Evolutionary conservation across 2,329 filamentous ascomycete species (phyloP).

Genomic region (Neofusicoccum ribis): DNA sequence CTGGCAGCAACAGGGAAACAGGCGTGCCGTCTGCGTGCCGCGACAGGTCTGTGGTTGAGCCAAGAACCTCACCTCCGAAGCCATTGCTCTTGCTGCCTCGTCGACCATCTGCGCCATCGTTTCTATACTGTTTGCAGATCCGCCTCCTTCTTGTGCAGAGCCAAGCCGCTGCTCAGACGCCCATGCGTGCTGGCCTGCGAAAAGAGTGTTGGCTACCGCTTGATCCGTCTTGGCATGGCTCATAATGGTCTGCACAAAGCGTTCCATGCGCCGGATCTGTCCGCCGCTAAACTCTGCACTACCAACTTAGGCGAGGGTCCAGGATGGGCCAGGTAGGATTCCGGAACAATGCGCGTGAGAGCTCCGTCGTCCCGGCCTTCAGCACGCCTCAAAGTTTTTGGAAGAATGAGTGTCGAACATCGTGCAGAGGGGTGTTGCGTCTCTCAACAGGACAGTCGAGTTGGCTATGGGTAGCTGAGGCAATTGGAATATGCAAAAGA

Average conservation of each 20-base stretch:
- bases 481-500: too few relatives aligned
- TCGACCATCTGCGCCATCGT: background rate
- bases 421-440: too few relatives aligned
- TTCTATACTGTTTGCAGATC: background rate
- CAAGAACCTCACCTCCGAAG: background rate
- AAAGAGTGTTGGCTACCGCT: background rate
- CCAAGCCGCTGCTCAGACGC: background rate
- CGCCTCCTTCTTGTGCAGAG: background rate
- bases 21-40: background rate
- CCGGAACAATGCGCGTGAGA: background rate
- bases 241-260: background rate
- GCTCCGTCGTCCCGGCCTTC: background rate
- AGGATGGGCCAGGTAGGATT: background rate
- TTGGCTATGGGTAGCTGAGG: too few relatives aligned
- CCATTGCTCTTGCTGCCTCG: background rate
- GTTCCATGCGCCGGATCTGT: background rate
- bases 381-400: background rate
- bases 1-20: background rate
- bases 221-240: background rate
- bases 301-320: background rate
- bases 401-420: background rate
- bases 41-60: too few relatives aligned
- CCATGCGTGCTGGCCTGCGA: background rate
- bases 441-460: too few relatives aligned
- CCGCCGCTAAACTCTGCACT: background rate